A percentile compares a stretch with the other conserved stretches of the same genome.
phyloP scores from a whole-genome alignment of 331 rosid species.

The Pyracantha coccinea region DNA sequence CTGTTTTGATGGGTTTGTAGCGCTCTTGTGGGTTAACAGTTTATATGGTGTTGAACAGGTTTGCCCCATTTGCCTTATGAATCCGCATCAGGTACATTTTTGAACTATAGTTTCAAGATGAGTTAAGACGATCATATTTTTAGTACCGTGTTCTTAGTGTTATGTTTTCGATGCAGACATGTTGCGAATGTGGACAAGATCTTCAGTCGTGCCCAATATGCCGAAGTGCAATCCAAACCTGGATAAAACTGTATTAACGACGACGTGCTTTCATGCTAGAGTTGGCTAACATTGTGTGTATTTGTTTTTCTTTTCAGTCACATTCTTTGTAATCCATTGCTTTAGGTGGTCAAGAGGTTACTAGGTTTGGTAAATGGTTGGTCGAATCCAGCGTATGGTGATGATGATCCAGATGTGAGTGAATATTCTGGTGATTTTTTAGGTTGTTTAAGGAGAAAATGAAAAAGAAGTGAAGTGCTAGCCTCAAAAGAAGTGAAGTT shows the following conservation, averaged over 20 bases:
- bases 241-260: conserved; percentile 60
- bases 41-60: conserved; percentile 36
- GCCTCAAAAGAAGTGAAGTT: too few species aligned
- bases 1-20: too few species aligned
- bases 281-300: neutral
- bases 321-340: conserved; percentile 30
- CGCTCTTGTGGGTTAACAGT: neutral
- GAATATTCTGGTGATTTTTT: neutral
- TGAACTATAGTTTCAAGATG: neutral
- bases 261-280: neutral
- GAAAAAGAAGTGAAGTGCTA: neutral
- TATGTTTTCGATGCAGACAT: conserved; percentile 49
- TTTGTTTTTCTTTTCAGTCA: neutral
- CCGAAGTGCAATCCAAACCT: conserved; percentile 47
- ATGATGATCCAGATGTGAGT: neutral
- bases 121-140: neutral
- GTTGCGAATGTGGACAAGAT: conserved; percentile 63
- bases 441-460: neutral
- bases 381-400: neutral
- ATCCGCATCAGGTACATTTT: conserved; percentile 60
- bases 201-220: conserved; percentile 69
- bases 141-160: neutral
- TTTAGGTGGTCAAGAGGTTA: neutral
- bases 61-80: conserved; percentile 63
- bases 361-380: neutral